Conservation (phyloP, 352 stramenopile genomes). For the Phytophthora macrochlamydospora region DNA sequence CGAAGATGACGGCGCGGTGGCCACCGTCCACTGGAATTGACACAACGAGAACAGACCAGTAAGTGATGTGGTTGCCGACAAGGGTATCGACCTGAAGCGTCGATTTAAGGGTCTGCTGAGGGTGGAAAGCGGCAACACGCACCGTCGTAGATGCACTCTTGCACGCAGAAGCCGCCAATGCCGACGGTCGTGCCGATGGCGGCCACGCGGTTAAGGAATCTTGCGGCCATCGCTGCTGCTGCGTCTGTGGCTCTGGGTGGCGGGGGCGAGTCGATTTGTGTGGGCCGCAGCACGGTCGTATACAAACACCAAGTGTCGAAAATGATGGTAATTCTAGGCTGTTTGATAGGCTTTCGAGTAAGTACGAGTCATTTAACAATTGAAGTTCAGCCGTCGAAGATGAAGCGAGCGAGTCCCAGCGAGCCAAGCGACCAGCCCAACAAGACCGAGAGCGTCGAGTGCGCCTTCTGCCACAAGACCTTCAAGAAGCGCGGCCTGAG, state of each 20-base stretch:
- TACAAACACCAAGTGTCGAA: background rate
- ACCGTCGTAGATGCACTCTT: slow-evolving; percentile 90
- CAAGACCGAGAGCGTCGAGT: no score
- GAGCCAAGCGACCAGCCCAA: no score
- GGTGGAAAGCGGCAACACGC: slow-evolving; percentile 17
- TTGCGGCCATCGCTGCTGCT: slow-evolving; percentile 56
- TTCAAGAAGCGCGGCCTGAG: no score
- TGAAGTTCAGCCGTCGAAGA: no score
- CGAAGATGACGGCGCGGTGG: slow-evolving; percentile 99
- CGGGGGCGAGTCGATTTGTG: slow-evolving; percentile 1
- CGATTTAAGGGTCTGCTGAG: no score
- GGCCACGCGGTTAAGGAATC: slow-evolving; percentile 80
- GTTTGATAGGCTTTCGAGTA: background rate
- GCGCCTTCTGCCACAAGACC: no score
- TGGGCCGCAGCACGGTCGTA: background rate
- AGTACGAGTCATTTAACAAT: background rate
- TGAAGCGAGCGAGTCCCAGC: no score
- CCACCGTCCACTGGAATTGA: slow-evolving; percentile 94
- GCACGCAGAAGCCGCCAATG: slow-evolving; percentile 66
- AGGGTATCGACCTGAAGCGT: no score
- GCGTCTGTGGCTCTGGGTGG: slow-evolving; percentile 28
- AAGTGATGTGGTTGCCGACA: no score
- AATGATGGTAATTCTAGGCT: slow-evolving; percentile 3
- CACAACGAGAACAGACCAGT: no score
- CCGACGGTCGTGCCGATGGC: slow-evolving; percentile 61